A percentile compares a stretch with the other conserved stretches of the same genome.
Conservation (phyloP, 176 grass and related monocot genomes). For the Zizania latifolia region DNA sequence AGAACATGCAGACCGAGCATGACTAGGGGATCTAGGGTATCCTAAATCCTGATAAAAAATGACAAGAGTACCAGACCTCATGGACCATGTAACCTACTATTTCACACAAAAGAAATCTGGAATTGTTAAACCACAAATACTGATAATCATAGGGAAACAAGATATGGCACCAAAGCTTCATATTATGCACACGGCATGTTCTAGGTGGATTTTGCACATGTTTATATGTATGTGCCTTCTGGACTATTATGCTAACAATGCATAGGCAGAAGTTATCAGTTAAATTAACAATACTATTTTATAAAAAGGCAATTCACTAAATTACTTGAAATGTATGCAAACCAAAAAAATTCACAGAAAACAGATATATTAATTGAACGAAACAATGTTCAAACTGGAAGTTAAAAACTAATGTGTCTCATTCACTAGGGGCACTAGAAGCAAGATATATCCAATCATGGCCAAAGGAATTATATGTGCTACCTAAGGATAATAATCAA, state of each 20-base stretch:
- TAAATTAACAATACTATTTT: not conserved
- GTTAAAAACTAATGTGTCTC: not conserved
- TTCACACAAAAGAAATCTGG: not conserved
- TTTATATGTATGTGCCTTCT: not conserved
- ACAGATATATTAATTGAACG: not conserved
- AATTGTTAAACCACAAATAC: not conserved
- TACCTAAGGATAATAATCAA: not conserved
- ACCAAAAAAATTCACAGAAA: not conserved
- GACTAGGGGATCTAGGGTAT: not conserved
- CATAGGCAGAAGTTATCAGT: not conserved
- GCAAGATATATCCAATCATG: not conserved
- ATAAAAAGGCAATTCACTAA: not conserved
- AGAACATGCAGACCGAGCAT: not conserved
- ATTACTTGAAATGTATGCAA: not conserved
- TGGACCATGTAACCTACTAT: not conserved
- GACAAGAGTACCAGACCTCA: not conserved
- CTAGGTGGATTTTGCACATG: not conserved
- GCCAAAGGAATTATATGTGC: not conserved
- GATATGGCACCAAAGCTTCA: not conserved
- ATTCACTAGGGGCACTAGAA: not conserved
- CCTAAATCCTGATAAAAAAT: not conserved
- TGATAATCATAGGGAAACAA: not conserved
- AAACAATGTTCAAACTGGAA: conserved; percentile 16
- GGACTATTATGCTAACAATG: not conserved
- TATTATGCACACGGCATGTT: not conserved